Evolutionary conservation across 1,284 basidiomycete species (phyloP).

Genomic region (Boletus nobilissimus): DNA sequence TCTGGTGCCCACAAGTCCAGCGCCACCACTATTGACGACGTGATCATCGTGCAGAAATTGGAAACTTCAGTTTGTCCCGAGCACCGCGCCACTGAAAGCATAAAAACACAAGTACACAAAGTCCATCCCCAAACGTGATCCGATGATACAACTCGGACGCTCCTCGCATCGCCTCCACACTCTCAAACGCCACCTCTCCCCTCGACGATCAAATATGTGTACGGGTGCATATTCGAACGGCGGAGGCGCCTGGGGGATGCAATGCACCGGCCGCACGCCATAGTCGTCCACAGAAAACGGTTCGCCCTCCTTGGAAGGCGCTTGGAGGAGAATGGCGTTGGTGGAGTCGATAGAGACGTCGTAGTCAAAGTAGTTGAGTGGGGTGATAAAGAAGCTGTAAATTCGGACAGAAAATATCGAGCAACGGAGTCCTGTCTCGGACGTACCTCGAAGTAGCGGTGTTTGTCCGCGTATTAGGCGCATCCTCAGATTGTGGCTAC

Average conservation of each 20-base stretch:
- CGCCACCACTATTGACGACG: not conserved
- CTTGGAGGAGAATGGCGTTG: slow-evolving; percentile 63
- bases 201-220: slow-evolving; percentile 51
- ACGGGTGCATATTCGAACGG: slow-evolving; percentile 57
- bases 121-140: slow-evolving; percentile 51
- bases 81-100: not conserved
- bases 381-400: slow-evolving; percentile 65
- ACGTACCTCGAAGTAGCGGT: slow-evolving; percentile 62
- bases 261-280: slow-evolving; percentile 59
- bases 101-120: no score
- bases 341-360: slow-evolving; percentile 66
- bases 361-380: slow-evolving; percentile 72
- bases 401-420: not conserved
- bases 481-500: slow-evolving; percentile 67
- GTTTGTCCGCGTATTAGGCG: slow-evolving; percentile 70
- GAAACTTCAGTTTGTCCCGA: not conserved
- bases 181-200: slow-evolving; percentile 46
- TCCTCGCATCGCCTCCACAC: slow-evolving; percentile 55
- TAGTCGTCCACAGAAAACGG: slow-evolving; percentile 62
- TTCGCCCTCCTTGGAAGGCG: slow-evolving; percentile 52
- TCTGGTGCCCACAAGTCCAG: not conserved
- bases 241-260: slow-evolving; percentile 55
- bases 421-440: not conserved
- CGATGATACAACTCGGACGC: slow-evolving; percentile 56
- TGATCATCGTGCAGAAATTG: not conserved